Conservation (phyloP, 805 yeast genomes). For the Saccharomycopsis fodiens region DNA sequence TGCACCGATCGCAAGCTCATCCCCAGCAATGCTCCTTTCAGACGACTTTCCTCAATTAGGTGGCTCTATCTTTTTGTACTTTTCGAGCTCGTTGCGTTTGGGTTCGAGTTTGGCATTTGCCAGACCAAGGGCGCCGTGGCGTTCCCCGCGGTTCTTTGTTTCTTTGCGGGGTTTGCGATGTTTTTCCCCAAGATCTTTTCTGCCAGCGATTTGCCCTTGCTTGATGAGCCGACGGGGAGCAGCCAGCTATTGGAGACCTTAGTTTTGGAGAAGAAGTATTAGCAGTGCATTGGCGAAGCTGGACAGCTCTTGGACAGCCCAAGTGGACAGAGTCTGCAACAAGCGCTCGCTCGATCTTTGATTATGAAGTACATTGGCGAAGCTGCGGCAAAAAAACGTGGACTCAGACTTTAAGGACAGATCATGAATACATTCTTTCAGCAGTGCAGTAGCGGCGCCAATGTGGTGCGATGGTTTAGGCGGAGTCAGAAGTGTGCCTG, state of each 20-base stretch:
- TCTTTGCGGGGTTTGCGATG: constrained; percentile 56
- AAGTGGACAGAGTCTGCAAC: too few species aligned
- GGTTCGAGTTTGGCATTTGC: constrained; percentile 78
- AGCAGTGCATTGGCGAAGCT: too few species aligned
- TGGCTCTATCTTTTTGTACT: constrained; percentile 49
- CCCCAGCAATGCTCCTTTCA: constrained; percentile 24
- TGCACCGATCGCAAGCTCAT: constrained; percentile 47
- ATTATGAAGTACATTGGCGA: too few species aligned
- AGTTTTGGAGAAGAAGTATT: too few species aligned
- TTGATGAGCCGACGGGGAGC: constrained; percentile 43
- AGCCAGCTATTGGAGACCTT: constrained; percentile 7
- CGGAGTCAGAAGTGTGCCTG: too few species aligned
- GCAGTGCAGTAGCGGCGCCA: too few species aligned
- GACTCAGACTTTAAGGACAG: too few species aligned
- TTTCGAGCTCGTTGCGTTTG: constrained; percentile 60
- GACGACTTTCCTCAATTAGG: constrained; percentile 25
- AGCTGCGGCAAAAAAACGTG: too few species aligned
- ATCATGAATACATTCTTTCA: too few species aligned
- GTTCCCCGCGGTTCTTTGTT: constrained; percentile 76
- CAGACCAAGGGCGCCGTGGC: constrained; percentile 89
- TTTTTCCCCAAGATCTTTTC: constrained; percentile 60
- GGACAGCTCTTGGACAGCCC: too few species aligned
- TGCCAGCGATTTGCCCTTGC: constrained; percentile 43
- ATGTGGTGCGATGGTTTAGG: too few species aligned
- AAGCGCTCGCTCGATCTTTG: too few species aligned